A percentile compares a stretch with the other conserved stretches of the same genome.
phyloP scores from a whole-genome alignment of 805 yeast genomes.

The Lipomyces spencermartinsiae region DNA sequence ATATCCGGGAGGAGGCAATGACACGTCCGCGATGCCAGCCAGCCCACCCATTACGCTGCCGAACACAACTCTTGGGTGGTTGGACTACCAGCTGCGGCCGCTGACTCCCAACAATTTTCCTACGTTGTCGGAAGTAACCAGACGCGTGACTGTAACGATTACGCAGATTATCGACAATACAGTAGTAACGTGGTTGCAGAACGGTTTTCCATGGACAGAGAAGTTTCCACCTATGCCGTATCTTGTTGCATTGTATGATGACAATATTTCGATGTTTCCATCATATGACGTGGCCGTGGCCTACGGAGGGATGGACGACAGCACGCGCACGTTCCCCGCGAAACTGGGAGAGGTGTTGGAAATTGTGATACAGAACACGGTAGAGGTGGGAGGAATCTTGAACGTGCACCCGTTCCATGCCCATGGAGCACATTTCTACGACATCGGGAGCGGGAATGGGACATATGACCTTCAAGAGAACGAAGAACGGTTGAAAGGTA shows the following conservation, averaged over 20 bases:
- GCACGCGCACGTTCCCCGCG: conserved; percentile 3
- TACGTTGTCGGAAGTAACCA: background rate
- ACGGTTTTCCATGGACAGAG: conserved; percentile 1
- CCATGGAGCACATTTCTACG: background rate
- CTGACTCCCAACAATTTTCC: background rate
- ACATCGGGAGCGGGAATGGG: background rate
- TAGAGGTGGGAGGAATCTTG: background rate
- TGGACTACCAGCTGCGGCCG: conserved; percentile 8
- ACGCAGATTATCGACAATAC: background rate
- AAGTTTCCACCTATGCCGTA: conserved; percentile 1
- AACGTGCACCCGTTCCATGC: background rate
- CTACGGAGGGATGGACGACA: conserved; percentile 2
- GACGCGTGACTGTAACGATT: background rate
- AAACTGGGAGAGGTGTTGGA: conserved; percentile 8
- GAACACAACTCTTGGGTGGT: background rate
- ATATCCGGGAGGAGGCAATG: background rate
- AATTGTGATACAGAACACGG: background rate
- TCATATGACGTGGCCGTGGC: background rate
- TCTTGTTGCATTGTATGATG: background rate
- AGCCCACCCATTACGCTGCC: background rate
- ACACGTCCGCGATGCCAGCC: background rate
- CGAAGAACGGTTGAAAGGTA: background rate
- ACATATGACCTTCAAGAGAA: background rate
- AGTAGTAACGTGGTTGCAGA: background rate
- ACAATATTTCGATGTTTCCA: background rate